Percentiles rank a stretch among this genome's conserved stretches.
phyloP scores from a whole-genome alignment of 768 basidiomycete genomes.

The Suillus cothurnatus region DNA sequence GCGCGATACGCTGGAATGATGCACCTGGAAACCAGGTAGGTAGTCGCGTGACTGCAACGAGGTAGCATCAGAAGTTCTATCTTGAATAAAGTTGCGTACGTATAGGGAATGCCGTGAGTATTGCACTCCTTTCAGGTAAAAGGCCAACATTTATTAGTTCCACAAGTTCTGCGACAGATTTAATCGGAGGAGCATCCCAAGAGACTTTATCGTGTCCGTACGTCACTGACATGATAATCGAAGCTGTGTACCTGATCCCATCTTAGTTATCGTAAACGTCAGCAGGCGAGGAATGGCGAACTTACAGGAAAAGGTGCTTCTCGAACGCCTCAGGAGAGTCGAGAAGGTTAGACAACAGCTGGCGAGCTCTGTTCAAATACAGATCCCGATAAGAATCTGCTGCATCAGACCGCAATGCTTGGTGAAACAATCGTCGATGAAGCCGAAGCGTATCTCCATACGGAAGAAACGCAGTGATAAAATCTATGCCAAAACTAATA shows the following conservation, averaged over 20 bases:
- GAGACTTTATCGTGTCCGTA: constrained; percentile 32
- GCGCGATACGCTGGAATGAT: constrained; percentile 23
- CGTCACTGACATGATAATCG: constrained; percentile 33
- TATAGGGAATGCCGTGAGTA: constrained; percentile 33
- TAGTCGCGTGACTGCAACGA: constrained; percentile 26
- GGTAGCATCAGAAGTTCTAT: neutral
- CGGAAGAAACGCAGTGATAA: constrained; percentile 30
- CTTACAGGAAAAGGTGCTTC: constrained; percentile 26
- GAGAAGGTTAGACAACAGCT: constrained; percentile 22
- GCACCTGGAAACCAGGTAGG: constrained; percentile 34
- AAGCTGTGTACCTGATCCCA: constrained; percentile 28
- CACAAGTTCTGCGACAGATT: constrained; percentile 16
- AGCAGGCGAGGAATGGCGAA: neutral
- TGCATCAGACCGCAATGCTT: constrained; percentile 24
- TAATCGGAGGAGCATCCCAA: constrained; percentile 29
- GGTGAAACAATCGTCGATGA: constrained; percentile 32
- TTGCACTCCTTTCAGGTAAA: constrained; percentile 26
- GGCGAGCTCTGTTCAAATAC: constrained; percentile 24
- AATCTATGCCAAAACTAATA: constrained; percentile 31
- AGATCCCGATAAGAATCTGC: constrained; percentile 23
- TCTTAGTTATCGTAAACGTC: neutral
- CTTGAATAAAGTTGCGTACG: constrained; percentile 18
- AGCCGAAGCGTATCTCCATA: constrained; percentile 30
- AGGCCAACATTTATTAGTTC: constrained; percentile 29
- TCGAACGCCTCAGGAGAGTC: constrained; percentile 27